Evolutionary conservation across 2,329 filamentous ascomycete species (phyloP), one percentile per base, ranked within the genome.

Genomic region (Neobulgaria alba): DNA sequence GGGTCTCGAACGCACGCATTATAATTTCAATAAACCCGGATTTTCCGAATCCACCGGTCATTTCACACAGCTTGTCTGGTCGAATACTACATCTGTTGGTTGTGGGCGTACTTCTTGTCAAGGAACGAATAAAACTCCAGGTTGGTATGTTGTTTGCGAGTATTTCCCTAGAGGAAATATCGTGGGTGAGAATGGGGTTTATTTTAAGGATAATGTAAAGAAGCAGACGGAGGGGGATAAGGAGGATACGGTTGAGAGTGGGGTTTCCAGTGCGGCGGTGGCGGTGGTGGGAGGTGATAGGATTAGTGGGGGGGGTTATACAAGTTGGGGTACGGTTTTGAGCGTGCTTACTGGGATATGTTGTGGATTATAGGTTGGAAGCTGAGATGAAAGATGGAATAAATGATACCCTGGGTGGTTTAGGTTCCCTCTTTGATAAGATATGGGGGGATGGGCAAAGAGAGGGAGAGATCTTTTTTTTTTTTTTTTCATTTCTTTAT

Each of bases 51-150:
- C 63, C 23, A 83, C 81, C 14, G 82, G 81, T 0, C 80, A 85
- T 57, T 86, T 86, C 52, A 82, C 81, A 1, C 81, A 85, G 64
- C 60, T 86, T 5, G 80, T 86, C 4, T 86, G 82, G 82, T 75
- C 72, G 58, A 60, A 65, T 17, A 83, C 77, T 1, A 76, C 64
- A 5, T 64, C 67, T 23, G 71, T 82, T 1, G 78, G 79, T 0
- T 86, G 72, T 49, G 72, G 50, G 2, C 33, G 51, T 15, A 45
- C 60, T 12, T 52, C 65, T 47, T 72, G 69, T 42, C 58, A 63
- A 34, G 63, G 61, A 57, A 17, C 61, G 60, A 42, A 62, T 49
- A 35, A 15, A 3, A 62, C 26, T 50, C 59, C 39, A 34, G 77
- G 77, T 0, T 84, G 77, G 75, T 82, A 74, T 58, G 64, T 85